phyloP scores from a whole-genome alignment of 805 yeast genomes.

The Komagataella populi region DNA sequence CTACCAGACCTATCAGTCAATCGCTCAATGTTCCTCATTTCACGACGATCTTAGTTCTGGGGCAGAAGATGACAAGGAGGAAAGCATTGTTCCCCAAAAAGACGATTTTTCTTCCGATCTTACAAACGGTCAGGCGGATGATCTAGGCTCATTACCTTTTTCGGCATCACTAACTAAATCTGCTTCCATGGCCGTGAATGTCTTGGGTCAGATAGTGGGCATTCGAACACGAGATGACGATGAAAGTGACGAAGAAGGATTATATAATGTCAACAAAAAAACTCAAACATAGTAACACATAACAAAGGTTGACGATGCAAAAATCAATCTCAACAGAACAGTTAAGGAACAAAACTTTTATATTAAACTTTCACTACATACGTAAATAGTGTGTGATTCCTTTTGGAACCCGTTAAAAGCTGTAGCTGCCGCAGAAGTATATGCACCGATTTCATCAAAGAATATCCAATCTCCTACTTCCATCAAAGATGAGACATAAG shows the following conservation, averaged over 20 bases:
- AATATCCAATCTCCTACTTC: constrained; percentile 87
- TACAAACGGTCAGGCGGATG: constrained; percentile 13
- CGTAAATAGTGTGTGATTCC: constrained; percentile 45
- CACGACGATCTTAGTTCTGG: constrained; percentile 17
- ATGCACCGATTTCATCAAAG: constrained; percentile 79
- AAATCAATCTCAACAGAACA: constrained; percentile 2
- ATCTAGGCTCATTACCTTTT: constrained; percentile 1
- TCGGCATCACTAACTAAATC: background rate
- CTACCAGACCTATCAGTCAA: constrained; percentile 16
- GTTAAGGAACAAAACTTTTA: constrained; percentile 4
- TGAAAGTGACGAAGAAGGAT: constrained; percentile 1
- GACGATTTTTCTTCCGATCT: background rate
- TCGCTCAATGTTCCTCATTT: constrained; percentile 23
- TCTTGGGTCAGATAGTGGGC: constrained; percentile 3
- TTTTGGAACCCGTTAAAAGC: constrained; percentile 80
- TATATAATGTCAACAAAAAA: background rate
- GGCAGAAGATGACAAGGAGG: constrained; percentile 3
- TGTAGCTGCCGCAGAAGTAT: constrained; percentile 87
- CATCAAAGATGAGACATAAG: constrained; percentile 43
- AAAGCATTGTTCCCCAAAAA: background rate
- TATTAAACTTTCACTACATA: background rate
- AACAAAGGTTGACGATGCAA: background rate
- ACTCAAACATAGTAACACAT: background rate
- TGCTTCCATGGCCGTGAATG: background rate
- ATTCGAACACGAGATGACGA: constrained; percentile 1